These are phyloP conservation scores for Solanum aculeatissimum DNA, from an alignment of 305 asterid species.

Conservation along the genomic window DNA sequence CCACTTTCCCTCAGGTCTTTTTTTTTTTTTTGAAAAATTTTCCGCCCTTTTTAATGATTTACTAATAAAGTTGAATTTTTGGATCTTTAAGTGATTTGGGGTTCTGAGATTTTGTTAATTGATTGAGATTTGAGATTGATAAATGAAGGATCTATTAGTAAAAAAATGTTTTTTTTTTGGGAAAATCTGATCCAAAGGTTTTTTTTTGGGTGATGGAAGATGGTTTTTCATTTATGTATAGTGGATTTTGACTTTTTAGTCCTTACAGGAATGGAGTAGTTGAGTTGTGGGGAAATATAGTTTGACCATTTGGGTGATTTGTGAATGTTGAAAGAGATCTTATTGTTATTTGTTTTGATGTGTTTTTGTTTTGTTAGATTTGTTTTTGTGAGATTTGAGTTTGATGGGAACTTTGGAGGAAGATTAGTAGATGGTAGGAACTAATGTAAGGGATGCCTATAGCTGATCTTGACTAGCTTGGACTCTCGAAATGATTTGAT, in stretches of 20 bases:
- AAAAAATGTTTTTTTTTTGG: background rate
- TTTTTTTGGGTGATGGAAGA: background rate
- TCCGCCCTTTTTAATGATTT: no score
- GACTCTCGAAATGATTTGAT: background rate
- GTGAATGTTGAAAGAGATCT: background rate
- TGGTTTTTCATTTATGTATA: background rate
- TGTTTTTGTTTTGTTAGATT: background rate
- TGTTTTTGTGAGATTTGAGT: background rate
- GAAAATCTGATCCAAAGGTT: background rate
- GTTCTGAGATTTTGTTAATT: background rate
- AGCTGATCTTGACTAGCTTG: background rate
- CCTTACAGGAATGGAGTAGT: background rate
- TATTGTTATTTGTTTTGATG: background rate
- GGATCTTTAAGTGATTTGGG: background rate
- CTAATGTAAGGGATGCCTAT: no score
- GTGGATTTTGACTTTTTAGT: background rate
- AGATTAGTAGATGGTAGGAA: background rate
- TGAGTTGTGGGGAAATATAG: background rate
- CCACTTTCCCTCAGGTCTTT: constrained; percentile 42
- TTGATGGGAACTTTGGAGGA: background rate
- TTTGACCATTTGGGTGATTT: background rate
- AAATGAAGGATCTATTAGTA: background rate
- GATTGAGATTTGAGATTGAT: background rate
- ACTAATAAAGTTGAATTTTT: background rate
- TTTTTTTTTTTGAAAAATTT: background rate